These are phyloP conservation scores for Globisporangium paroecandrum DNA, from an alignment of 352 stramenopile genomes.

Conservation along the genomic window DNA sequence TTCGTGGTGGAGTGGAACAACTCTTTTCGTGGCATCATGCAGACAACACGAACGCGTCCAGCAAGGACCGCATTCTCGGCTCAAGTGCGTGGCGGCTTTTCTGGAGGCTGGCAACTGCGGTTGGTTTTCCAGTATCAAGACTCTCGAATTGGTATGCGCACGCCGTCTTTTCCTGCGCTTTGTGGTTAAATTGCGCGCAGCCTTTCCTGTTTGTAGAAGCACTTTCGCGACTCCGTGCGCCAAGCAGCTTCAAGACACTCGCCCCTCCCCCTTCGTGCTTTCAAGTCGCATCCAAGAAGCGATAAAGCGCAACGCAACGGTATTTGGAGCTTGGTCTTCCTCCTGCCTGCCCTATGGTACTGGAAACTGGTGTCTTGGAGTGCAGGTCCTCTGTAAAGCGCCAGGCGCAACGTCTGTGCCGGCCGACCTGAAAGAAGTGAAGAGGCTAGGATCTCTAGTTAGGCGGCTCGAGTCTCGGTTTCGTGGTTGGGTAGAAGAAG, in stretches of 20 bases:
- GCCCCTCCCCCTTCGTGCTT: not conserved
- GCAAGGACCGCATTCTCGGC: not conserved
- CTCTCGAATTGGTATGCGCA: constrained; percentile 1
- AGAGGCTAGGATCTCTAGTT: not conserved
- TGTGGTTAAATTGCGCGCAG: not conserved
- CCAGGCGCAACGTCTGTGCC: not conserved
- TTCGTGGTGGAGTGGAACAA: not conserved
- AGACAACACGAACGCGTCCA: not conserved
- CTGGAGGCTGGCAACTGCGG: too few relatives aligned
- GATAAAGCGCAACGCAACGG: not conserved
- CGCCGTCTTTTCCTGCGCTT: not conserved
- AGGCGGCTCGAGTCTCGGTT: not conserved
- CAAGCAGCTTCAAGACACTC: not conserved
- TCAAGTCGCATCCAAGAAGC: not conserved
- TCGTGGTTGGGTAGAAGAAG: not conserved
- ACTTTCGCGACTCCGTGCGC: not conserved
- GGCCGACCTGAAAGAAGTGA: not conserved
- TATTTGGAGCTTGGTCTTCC: not conserved
- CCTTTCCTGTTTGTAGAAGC: not conserved
- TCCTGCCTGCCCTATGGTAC: not conserved
- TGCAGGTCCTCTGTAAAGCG: not conserved
- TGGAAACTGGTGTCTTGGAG: not conserved
- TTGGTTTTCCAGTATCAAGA: not conserved
- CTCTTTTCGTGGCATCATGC: not conserved
- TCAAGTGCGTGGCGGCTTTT: not conserved